Evolutionary conservation across 2,329 filamentous ascomycete species (phyloP), one percentile per base, ranked within the genome.

Genomic region (Exserohilum turcica): DNA sequence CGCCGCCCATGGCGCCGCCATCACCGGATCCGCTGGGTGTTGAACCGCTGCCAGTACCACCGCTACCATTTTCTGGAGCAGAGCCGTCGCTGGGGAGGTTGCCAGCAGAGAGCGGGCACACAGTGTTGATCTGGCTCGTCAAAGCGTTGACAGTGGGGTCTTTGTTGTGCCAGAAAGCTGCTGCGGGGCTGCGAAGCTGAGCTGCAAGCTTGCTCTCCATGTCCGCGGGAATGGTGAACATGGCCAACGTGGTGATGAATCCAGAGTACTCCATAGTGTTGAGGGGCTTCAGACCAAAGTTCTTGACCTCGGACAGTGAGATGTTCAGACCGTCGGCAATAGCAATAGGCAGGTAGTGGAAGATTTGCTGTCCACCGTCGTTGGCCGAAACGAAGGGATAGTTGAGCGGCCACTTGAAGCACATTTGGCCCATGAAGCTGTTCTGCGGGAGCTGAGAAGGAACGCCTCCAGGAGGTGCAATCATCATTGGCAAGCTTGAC

Each of bases 341-440:
- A 60, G 90, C 91, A 46, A 80, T 65, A 0, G 92, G 92, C 3
- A 97, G 79, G 60, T 85, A 89, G 47, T 84, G 77, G 78, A 97
- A 96, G 67, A 99, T 90, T 75, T 97, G 93, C 33, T 85, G 85
- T 5, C 91, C 89, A 15, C 92, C 89, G 59, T 87, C 81, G 12
- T 85, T 80, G 57, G 88, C 86, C 18, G 79, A 79, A 9, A 97
- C 89, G 70, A 95, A 96, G 7, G 83, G 78, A 74, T 94, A 99
- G 77, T 95, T 93, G 63, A 96, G 82, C 1, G 84, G 83, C 68
- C 86, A 88, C 46, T 85, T 79, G 82, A 97, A 97, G 29, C 90
- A 94, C 58, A 97, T 82, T 71, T 96, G 91, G 63, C 96, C 87
- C 63, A 90, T 76, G 3, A 84, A 86, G 0, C 84, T 86, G 62